These are phyloP conservation scores for Narthecium ossifragum DNA, from an alignment of 106 monocot species.

Conservation along the genomic window DNA sequence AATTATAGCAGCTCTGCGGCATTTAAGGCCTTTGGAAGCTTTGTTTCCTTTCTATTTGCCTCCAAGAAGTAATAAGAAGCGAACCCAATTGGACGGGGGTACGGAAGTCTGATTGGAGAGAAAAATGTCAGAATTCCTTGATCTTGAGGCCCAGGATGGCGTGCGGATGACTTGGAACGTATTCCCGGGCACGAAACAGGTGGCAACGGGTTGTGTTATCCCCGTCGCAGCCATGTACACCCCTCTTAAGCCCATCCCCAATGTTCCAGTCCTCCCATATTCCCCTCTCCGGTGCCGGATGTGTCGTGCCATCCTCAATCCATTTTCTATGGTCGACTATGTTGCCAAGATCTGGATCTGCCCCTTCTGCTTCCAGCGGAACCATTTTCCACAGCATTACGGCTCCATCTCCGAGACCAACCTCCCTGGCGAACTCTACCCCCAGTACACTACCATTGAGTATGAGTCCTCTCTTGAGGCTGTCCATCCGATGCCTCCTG, in stretches of 20 bases:
- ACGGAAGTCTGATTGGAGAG: too few relatives aligned
- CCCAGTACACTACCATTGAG: constrained; percentile 81
- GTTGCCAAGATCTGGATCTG: constrained; percentile 83
- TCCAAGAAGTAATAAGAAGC: too few relatives aligned
- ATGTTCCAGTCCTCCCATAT: constrained; percentile 67
- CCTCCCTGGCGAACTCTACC: constrained; percentile 82
- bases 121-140: constrained; percentile 73
- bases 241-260: constrained; percentile 53
- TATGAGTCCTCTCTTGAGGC: constrained; percentile 43
- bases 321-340: constrained; percentile 82
- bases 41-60: too few relatives aligned
- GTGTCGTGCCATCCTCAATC: constrained; percentile 83
- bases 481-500: constrained; percentile 45
- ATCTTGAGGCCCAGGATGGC: constrained; percentile 86
- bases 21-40: too few relatives aligned
- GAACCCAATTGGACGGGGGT: too few relatives aligned
- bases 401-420: constrained; percentile 67
- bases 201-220: constrained; percentile 56
- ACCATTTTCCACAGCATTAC: constrained; percentile 85
- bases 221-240: constrained; percentile 78
- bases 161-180: constrained; percentile 95
- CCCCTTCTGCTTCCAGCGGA: constrained; percentile 92
- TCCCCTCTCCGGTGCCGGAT: constrained; percentile 76
- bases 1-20: too few relatives aligned
- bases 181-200: constrained; percentile 71